Base-by-base conservation (phyloP, 2,329 filamentous ascomycete genomes). In the Bretziella fagacearum region DNA sequence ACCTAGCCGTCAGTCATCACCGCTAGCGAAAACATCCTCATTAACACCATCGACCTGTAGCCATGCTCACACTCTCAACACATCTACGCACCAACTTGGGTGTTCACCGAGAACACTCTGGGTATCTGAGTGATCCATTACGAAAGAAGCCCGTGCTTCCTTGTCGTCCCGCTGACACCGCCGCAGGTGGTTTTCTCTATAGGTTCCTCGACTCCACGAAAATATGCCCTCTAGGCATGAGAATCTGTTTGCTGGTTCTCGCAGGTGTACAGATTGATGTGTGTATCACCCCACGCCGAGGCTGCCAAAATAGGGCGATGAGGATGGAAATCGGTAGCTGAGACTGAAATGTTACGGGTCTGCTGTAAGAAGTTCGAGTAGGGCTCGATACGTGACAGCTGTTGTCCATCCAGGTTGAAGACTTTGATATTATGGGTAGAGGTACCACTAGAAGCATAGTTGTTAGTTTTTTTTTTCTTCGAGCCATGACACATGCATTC, bases 261-360 rank as follows among this genome's bases (percentile, higher is more conserved):
- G 62, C 81, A 86, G 26, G 75, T 78, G 57, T 89, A 93, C 23
- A 96, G 69, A 60, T 93, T 95, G 57, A 98, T 79, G 59, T 95
- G 84, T 51, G 87, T 77, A 59, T 95, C 87, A 48, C 86, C 84
- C 36, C 84, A 71, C 3, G 86, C 84, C 1, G 87, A 83, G 56
- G 83, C 91, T 29, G 85, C 87, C 52, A 98, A 71, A 62, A 95
- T 79, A 65, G 93, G 87, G 45, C 82, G 77, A 62, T 98, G 91
- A 1, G 91, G 91, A 63, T 98, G 91, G 68, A 96, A 98, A 0
- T 87, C 82, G 6, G 89, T 94, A 29, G 83, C 75, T 2, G 86
- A 79, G 54, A 98, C 93, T 1, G 91, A 82, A 5, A 79, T 76
- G 49, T 80, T 79, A 44, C 84, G 80, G 58, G 78, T 85, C 56